These are phyloP conservation scores for Tuber calosporum DNA, from an alignment of 495 filamentous ascomycete species.

Conservation along the genomic window DNA sequence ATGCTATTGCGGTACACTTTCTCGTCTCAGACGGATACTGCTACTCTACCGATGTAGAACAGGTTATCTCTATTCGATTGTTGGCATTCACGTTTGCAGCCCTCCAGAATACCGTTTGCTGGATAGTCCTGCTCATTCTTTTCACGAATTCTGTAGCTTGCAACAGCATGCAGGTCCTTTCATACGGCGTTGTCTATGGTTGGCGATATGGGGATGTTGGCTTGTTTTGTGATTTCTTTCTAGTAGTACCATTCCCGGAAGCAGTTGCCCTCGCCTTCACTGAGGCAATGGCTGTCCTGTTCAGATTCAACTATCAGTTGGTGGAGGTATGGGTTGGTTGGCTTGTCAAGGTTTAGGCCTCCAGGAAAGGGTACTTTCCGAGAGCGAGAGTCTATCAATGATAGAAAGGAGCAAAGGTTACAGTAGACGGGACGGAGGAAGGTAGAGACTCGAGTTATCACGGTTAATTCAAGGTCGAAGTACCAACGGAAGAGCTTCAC, in stretches of 20 bases:
- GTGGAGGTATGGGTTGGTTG: conserved; percentile 70
- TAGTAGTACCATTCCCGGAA: conserved; percentile 69
- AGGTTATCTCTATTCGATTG: conserved; percentile 87
- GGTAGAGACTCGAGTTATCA: too few species aligned
- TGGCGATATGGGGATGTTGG: conserved; percentile 42
- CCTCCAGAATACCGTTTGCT: conserved; percentile 56
- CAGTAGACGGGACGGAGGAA: too few species aligned
- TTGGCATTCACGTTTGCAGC: conserved; percentile 58
- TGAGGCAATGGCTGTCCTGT: conserved; percentile 43
- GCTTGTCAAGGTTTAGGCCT: conserved; percentile 63
- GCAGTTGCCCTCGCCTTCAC: conserved; percentile 53
- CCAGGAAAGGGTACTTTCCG: conserved; percentile 74
- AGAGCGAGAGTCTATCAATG: too few species aligned
- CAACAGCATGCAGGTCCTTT: conserved; percentile 32
- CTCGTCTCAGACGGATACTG: conserved; percentile 54
- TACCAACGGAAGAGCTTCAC: too few species aligned
- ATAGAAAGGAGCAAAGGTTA: too few species aligned
- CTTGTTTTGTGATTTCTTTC: conserved; percentile 35
- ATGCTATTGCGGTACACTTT: conserved; percentile 86
- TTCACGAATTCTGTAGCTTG: conserved; percentile 56
- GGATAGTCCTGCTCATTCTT: conserved; percentile 54
- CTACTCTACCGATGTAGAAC: conserved; percentile 70
- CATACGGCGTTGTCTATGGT: conserved; percentile 51
- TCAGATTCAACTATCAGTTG: conserved; percentile 57
- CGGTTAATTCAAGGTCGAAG: too few species aligned